Evolutionary conservation across 2,329 filamentous ascomycete genomes (phyloP).

Genomic region (Colletotrichum plurivorum): DNA sequence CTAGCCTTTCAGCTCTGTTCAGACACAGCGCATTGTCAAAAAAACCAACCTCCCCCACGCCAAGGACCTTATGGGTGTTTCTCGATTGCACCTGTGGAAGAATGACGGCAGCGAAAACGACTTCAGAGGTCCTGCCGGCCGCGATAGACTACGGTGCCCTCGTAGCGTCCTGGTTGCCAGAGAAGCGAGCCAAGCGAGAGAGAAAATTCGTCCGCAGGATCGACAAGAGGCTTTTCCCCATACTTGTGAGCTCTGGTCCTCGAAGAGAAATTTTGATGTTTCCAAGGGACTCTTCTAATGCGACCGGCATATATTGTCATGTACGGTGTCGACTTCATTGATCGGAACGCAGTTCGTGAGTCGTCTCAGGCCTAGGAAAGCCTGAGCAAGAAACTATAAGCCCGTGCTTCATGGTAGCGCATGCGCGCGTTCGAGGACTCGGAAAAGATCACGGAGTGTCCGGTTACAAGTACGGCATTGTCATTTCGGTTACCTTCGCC

Average conservation of each 20-base stretch:
- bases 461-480: slow-evolving; percentile 54
- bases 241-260: slow-evolving; percentile 37
- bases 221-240: no score
- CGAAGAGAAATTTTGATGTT: slow-evolving; percentile 18
- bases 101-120: no score
- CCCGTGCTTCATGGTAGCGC: slow-evolving; percentile 6
- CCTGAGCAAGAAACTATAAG: background rate
- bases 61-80: no score
- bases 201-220: no score
- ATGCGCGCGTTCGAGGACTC: slow-evolving; percentile 60
- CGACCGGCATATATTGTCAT: slow-evolving; percentile 54
- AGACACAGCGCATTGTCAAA: no score
- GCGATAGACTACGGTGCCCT: no score
- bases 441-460: slow-evolving; percentile 57
- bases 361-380: background rate
- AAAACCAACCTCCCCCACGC: no score
- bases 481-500: slow-evolving; percentile 52
- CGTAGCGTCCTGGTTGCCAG: no score
- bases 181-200: no score
- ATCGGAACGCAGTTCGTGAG: slow-evolving; percentile 46
- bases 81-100: no score
- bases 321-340: slow-evolving; percentile 75
- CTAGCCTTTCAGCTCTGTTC: no score
- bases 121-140: no score
- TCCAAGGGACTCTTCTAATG: background rate